These are phyloP conservation scores for Neoboletus subvelutipes DNA, from an alignment of 768 basidiomycete species.

Conservation along the genomic window DNA sequence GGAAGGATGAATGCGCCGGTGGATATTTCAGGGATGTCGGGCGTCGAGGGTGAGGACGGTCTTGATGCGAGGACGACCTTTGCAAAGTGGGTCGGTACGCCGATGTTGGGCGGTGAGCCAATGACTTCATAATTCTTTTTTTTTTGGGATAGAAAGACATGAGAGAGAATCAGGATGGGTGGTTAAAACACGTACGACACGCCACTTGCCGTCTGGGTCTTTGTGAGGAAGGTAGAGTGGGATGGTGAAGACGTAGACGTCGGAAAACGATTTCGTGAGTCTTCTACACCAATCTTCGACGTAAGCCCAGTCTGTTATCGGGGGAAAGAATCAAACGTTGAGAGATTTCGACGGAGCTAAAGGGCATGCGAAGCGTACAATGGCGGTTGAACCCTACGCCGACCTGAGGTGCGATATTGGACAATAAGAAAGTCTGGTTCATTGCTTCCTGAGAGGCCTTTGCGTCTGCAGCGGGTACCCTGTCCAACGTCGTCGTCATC, in stretches of 20 bases:
- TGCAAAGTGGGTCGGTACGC: conserved; percentile 97
- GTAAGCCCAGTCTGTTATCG: conserved; percentile 87
- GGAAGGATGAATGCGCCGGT: conserved; percentile 96
- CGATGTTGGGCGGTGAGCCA: conserved; percentile 83
- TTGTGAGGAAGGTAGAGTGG: conserved; percentile 92
- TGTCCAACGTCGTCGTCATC: conserved; percentile 28
- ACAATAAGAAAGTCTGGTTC: conserved; percentile 93
- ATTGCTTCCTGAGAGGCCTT: conserved; percentile 90
- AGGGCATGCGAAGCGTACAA: conserved; percentile 47
- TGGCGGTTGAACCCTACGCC: conserved; percentile 97
- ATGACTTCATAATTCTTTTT: conserved; percentile 92
- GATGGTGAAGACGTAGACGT: conserved; percentile 97
- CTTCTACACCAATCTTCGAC: conserved; percentile 93
- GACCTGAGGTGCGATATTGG: conserved; percentile 98
- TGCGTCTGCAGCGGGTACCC: conserved; percentile 97
- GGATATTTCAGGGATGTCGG: conserved; percentile 70
- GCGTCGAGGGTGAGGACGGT: conserved; percentile 71
- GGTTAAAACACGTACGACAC: conserved; percentile 64
- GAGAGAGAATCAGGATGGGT: neutral
- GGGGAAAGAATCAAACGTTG: neutral
- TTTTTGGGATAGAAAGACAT: neutral
- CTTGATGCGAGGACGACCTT: conserved; percentile 86
- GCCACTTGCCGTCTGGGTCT: conserved; percentile 90
- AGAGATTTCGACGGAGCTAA: neutral
- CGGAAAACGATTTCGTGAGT: conserved; percentile 81